Evolutionary conservation across 495 filamentous ascomycete genomes (phyloP), one percentile per base, ranked within the genome.

Genomic region (Paragyromitra xinjiangensis): DNA sequence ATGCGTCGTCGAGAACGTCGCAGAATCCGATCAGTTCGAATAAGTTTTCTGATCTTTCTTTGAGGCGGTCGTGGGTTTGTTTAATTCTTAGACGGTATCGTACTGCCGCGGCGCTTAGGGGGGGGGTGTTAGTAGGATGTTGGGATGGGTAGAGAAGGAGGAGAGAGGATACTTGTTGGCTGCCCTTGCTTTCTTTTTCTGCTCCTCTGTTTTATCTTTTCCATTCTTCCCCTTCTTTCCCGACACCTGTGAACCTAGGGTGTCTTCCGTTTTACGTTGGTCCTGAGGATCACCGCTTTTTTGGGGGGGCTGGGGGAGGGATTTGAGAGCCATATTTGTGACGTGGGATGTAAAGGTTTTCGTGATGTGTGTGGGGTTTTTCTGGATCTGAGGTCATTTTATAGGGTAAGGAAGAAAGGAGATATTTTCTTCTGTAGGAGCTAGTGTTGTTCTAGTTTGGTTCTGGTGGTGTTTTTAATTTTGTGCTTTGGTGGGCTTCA

Each of bases 81-180:
- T 56, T 56, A 26, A 12, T 9, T 11, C 9, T 24, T 9, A 12
- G 9, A 8, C 24, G 53, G 22, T 56, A 56, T 1, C 53, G 24
- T 24, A 29, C 22, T 56, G 53, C 53, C 2, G 44, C 44, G 64
- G 64, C 19, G 11, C 44, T 66, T 48, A 9, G 44, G 44, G 44
- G 44, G 1, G 61, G 34, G 61, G 37, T 14, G 61, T 64, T 64
- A 64, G 39, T 6, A 64, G 61, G 59, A 22, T 1, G 39, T 48
- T 45, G 9, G 1, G 19, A 26, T 55, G 50, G 0, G 6, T 53
- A n/a, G 9, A 19, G 22, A 6, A 22, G 1, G 50, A 26, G 42
- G 19, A 2, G 14, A 34, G 6, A 3, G 5, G 42, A 44, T 22
- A 51, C 64, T 51, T 51, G 14, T 66, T 66, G 16, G 44, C 26